Percentiles rank a stretch among this genome's conserved stretches.
Conservation (phyloP, 1,284 basidiomycete genomes). For the Vanrija sp. region DNA sequence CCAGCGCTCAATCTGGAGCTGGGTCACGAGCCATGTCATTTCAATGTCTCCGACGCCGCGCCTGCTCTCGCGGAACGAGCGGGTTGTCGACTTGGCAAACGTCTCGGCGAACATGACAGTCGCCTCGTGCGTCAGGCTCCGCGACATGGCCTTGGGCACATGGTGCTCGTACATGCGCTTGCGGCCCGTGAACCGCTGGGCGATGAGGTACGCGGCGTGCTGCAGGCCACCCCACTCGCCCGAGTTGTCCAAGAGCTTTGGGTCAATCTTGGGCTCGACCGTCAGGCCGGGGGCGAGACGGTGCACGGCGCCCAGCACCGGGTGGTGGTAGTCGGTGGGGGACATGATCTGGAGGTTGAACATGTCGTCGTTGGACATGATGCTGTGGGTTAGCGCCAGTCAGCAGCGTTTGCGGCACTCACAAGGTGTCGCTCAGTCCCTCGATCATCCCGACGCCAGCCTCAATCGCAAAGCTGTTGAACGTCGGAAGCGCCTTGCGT, state of each 20-base stretch:
- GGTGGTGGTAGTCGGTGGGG: constrained; percentile 35
- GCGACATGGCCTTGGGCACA: constrained; percentile 33
- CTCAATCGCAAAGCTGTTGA: constrained; percentile 44
- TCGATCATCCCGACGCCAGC: constrained; percentile 29
- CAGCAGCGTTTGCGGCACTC: constrained; percentile 9
- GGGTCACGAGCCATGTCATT: constrained; percentile 34
- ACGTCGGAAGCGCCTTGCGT: constrained; percentile 28
- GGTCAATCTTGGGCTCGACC: constrained; percentile 21
- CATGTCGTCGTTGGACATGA: constrained; percentile 45
- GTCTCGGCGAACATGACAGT: constrained; percentile 32
- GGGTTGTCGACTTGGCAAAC: constrained; percentile 24
- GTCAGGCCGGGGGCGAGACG: constrained; percentile 30
- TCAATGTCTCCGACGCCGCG: constrained; percentile 37
- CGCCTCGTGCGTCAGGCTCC: constrained; percentile 32
- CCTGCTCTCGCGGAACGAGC: constrained; percentile 34
- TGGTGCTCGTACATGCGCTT: constrained; percentile 37
- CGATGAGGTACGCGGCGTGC: constrained; percentile 32
- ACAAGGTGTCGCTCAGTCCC: constrained; percentile 37
- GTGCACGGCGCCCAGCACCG: constrained; percentile 31
- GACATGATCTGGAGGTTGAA: constrained; percentile 29
- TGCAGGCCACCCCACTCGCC: constrained; percentile 45
- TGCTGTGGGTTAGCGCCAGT: no score
- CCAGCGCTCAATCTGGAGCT: constrained; percentile 42
- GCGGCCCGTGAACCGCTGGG: constrained; percentile 26
- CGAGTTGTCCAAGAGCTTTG: constrained; percentile 19